Evolutionary conservation across 345 rosid species (phyloP).

Genomic region (Populus tremula): DNA sequence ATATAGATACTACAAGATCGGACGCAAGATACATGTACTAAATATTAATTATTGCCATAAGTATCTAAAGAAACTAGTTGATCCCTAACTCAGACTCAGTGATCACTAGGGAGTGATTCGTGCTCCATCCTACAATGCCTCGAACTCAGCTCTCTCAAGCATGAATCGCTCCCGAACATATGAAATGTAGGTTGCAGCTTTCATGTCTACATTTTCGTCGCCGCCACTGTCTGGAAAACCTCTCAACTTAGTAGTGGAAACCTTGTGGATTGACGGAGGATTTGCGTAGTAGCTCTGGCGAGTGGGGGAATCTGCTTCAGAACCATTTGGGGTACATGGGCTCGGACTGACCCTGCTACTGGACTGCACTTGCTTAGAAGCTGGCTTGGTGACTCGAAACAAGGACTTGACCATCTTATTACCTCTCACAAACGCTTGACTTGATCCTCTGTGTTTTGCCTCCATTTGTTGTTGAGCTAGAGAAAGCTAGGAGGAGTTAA

Average conservation of each 20-base stretch:
- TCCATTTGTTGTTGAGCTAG: conserved; percentile 22
- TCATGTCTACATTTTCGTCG: conserved; percentile 45
- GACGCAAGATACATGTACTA: neutral
- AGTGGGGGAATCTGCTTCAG: neutral
- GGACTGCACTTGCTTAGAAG: neutral
- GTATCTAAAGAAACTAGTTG: neutral
- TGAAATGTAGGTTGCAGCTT: conserved; percentile 39
- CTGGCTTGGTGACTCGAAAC: conserved; percentile 14
- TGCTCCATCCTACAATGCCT: neutral
- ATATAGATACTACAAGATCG: neutral
- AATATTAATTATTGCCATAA: neutral
- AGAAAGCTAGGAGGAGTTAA: neutral
- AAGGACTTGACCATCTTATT: conserved; percentile 30
- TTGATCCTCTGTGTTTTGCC: conserved; percentile 18
- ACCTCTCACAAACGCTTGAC: conserved; percentile 20
- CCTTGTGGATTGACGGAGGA: conserved; percentile 5
- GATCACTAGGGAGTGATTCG: neutral
- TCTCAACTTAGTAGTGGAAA: neutral
- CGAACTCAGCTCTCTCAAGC: conserved; percentile 23
- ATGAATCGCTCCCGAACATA: conserved; percentile 42
- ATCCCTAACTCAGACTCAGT: neutral
- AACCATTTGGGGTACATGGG: neutral
- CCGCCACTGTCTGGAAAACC: conserved; percentile 18
- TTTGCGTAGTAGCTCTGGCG: neutral
- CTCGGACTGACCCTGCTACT: conserved; percentile 2